Conservation (phyloP, 2,329 filamentous ascomycete genomes). For the Apiospora aurea region DNA sequence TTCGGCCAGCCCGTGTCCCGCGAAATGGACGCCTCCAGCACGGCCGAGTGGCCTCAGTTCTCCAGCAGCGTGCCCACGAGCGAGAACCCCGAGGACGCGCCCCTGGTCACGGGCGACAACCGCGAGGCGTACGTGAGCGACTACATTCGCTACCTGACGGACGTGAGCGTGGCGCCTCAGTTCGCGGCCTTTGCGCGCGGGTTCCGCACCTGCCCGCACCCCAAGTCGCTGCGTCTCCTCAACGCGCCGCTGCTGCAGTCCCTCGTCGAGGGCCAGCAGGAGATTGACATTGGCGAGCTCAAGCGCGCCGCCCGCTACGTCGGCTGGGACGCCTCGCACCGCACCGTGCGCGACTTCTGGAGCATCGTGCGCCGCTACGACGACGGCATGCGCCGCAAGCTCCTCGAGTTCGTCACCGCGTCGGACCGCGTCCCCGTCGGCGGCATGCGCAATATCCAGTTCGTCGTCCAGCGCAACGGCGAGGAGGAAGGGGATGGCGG, state of each 20-base stretch:
- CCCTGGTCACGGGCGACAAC: slow-evolving; percentile 82
- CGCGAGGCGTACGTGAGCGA: slow-evolving; percentile 80
- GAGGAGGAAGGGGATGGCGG: slow-evolving; percentile 62
- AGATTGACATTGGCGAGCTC: slow-evolving; percentile 80
- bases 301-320: slow-evolving; percentile 79
- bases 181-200: slow-evolving; percentile 82
- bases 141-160: slow-evolving; percentile 84
- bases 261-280: slow-evolving; percentile 82
- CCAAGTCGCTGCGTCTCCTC: slow-evolving; percentile 75
- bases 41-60: slow-evolving; percentile 61
- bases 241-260: slow-evolving; percentile 74
- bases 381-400: slow-evolving; percentile 72
- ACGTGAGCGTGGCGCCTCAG: slow-evolving; percentile 78
- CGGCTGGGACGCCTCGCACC: slow-evolving; percentile 75
- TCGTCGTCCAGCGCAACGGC: slow-evolving; percentile 82
- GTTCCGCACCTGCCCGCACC: slow-evolving; percentile 77
- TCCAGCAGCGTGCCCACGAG: slow-evolving; percentile 39
- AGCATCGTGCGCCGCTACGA: slow-evolving; percentile 73
- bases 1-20: slow-evolving; percentile 64
- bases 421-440: slow-evolving; percentile 89
- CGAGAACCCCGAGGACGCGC: slow-evolving; percentile 61
- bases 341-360: slow-evolving; percentile 84
- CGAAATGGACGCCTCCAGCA: slow-evolving; percentile 55
- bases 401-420: slow-evolving; percentile 95
- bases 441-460: slow-evolving; percentile 81